Conservation (phyloP, 768 basidiomycete species). For the Terana coerulea region DNA sequence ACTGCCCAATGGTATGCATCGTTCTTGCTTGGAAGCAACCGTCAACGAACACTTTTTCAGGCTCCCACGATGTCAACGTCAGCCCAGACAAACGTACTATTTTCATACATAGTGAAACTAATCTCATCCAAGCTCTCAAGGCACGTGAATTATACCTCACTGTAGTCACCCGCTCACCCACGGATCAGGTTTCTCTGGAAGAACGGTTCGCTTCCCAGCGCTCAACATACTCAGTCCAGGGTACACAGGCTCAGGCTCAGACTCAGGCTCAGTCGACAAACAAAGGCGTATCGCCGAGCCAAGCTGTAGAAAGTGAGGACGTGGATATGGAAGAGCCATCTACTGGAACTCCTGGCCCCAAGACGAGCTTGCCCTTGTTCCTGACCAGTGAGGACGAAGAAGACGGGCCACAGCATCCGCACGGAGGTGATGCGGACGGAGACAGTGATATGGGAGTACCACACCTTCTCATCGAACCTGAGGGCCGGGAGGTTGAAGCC, state of each 20-base stretch:
- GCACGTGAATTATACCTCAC: conserved; percentile 33
- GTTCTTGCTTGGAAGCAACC: background rate
- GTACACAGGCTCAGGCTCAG: conserved; percentile 2
- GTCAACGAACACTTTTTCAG: conserved; percentile 32
- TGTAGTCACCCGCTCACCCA: background rate
- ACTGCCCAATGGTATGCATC: conserved; percentile 66
- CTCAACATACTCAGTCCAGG: conserved; percentile 63
- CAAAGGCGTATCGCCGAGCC: too few species aligned
- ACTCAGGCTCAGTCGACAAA: too few species aligned
- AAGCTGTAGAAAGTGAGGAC: too few species aligned
- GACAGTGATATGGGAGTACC: background rate
- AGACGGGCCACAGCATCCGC: background rate
- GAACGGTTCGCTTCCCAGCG: conserved; percentile 60
- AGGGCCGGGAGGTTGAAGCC: background rate
- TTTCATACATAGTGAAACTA: conserved; percentile 82
- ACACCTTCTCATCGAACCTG: background rate
- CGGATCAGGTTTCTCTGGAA: conserved; percentile 61
- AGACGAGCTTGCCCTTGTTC: conserved; percentile 24
- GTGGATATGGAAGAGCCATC: too few species aligned
- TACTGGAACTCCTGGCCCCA: too few species aligned
- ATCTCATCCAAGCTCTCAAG: conserved; percentile 74
- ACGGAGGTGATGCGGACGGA: background rate
- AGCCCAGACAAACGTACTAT: conserved; percentile 97
- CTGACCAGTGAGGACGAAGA: conserved; percentile 18
- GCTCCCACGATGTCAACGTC: conserved; percentile 88